Evolutionary conservation across 371 early-diverging fungal species (phyloP).

Genomic region (Zychaea mexicana): DNA sequence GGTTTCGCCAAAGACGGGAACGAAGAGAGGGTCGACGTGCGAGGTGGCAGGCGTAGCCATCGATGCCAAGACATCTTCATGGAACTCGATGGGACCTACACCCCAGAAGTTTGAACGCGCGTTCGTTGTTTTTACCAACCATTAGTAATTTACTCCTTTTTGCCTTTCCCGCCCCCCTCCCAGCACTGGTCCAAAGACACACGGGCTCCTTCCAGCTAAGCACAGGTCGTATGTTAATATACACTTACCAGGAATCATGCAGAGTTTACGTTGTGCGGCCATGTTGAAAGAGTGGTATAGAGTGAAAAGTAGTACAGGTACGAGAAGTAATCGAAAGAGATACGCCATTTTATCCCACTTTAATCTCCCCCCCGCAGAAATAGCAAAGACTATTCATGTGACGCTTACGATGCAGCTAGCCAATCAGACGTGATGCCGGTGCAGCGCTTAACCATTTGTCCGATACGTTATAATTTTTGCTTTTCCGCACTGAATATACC

Average conservation of each 20-base stretch:
- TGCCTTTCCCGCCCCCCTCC: not conserved
- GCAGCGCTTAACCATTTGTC: slow-evolving; percentile 6
- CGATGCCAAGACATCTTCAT: slow-evolving; percentile 82
- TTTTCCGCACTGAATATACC: not conserved
- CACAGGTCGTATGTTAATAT: too few relatives aligned
- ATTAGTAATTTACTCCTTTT: not conserved
- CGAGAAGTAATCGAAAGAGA: not conserved
- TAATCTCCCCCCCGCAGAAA: not conserved
- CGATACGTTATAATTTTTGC: not conserved
- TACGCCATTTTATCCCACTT: not conserved
- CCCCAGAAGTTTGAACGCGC: too few relatives aligned
- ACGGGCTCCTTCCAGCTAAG: too few relatives aligned
- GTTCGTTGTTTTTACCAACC: too few relatives aligned
- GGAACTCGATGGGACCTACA: slow-evolving; percentile 93
- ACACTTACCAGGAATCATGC: slow-evolving; percentile 87
- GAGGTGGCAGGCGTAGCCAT: slow-evolving; percentile 92
- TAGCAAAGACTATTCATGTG: not conserved
- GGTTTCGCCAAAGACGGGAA: slow-evolving; percentile 83
- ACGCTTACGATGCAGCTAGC: not conserved
- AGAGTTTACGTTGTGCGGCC: slow-evolving; percentile 65
- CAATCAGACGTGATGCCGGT: not conserved
- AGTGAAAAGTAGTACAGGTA: not conserved
- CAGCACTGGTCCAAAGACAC: too few relatives aligned
- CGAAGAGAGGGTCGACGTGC: slow-evolving; percentile 92
- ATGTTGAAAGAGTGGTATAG: slow-evolving; percentile 8